Percentiles rank a stretch among this genome's conserved stretches.
These are phyloP conservation scores for Pachysandra terminalis DNA, from an alignment of 164 flowering plant species.

Conservation along the genomic window DNA sequence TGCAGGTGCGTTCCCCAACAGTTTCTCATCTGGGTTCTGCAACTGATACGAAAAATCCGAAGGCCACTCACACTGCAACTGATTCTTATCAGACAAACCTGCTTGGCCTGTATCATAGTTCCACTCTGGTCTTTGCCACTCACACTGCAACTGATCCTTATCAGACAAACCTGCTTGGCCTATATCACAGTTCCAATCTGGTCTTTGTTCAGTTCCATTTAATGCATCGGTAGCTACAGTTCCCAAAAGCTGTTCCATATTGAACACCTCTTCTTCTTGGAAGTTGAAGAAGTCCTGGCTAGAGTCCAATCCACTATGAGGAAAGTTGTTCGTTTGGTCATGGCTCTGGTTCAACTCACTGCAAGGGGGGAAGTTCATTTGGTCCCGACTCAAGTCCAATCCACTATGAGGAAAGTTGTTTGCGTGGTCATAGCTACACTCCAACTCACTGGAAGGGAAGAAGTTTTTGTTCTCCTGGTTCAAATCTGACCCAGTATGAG, in stretches of 20 bases:
- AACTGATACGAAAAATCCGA: slow-evolving; percentile 28
- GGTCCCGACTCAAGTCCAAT: no score
- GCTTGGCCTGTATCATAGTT: background rate
- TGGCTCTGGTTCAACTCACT: no score
- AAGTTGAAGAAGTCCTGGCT: no score
- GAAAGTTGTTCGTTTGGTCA: no score
- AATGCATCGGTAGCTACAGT: slow-evolving; percentile 12
- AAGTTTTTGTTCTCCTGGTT: no score
- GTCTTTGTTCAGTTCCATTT: background rate
- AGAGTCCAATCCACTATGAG: no score
- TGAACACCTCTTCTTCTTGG: slow-evolving; percentile 53
- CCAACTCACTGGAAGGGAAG: no score
- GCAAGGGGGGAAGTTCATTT: no score
- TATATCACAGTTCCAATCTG: background rate
- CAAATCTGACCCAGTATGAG: no score
- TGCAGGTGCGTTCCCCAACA: slow-evolving; percentile 28
- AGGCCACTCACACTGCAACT: slow-evolving; percentile 10
- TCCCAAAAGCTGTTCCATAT: slow-evolving; percentile 36
- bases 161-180: background rate
- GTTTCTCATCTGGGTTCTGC: slow-evolving; percentile 38
- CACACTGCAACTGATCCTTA: slow-evolving; percentile 2
- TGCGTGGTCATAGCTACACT: no score
- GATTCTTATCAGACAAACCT: background rate
- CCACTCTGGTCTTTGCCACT: background rate
- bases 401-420: no score